Conservation (phyloP, 805 yeast genomes). For the Metschnikowia picachoensis region DNA sequence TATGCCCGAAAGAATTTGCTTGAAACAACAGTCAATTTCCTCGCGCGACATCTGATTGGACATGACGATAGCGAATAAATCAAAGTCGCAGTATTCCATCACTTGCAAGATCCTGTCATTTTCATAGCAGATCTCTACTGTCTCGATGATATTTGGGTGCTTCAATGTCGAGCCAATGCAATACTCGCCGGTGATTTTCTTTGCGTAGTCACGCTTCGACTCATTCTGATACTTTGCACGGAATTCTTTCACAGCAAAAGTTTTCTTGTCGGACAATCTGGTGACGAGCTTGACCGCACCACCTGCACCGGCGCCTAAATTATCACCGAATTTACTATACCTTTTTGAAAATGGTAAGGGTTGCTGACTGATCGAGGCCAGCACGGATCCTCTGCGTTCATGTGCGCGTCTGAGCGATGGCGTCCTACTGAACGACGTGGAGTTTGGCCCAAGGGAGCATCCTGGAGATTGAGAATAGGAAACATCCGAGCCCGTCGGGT, state of each 20-base stretch:
- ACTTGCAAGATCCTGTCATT: constrained; percentile 83
- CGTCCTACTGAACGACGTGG: constrained; percentile 27
- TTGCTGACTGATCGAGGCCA: constrained; percentile 26
- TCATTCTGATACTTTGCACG: constrained; percentile 73
- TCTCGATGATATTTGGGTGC: constrained; percentile 87
- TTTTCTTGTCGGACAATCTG: constrained; percentile 59
- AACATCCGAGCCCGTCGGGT: constrained; percentile 30
- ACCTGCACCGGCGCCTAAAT: constrained; percentile 93
- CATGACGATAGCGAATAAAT: constrained; percentile 92
- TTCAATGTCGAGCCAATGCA: constrained; percentile 89
- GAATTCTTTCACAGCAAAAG: constrained; percentile 92
- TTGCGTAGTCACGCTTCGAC: constrained; percentile 78
- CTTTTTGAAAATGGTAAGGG: constrained; percentile 64
- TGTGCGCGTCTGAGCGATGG: constrained; percentile 28
- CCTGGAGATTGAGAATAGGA: constrained; percentile 35
- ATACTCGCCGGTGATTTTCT: constrained; percentile 90
- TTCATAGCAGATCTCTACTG: constrained; percentile 88
- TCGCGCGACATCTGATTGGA: constrained; percentile 77
- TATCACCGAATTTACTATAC: constrained; percentile 80
- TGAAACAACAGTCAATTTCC: constrained; percentile 86
- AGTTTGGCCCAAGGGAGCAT: constrained; percentile 18
- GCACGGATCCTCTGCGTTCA: constrained; percentile 38
- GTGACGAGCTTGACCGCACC: constrained; percentile 79
- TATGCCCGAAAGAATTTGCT: constrained; percentile 78
- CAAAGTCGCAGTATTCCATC: constrained; percentile 93